Conservation (phyloP, 805 yeast species). For the Myxozyma lipomycoides region DNA sequence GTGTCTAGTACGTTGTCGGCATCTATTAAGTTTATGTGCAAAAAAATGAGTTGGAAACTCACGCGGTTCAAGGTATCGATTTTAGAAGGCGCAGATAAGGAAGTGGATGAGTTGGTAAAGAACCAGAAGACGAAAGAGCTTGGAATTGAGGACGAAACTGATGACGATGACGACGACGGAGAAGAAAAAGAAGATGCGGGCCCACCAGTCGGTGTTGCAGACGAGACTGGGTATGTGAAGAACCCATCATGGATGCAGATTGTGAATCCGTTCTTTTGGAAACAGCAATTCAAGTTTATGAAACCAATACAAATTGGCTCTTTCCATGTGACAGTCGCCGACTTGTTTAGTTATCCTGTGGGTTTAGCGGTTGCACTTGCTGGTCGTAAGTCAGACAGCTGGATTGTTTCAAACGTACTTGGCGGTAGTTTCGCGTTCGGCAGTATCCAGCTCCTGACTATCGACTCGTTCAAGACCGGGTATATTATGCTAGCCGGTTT, state of each 20-base stretch:
- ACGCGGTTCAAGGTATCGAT: slow-evolving; percentile 15
- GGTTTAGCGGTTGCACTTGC: slow-evolving; percentile 24
- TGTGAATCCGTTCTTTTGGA: slow-evolving; percentile 9
- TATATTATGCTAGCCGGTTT: slow-evolving; percentile 46
- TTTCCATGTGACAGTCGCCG: slow-evolving; percentile 20
- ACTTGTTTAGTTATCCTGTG: slow-evolving; percentile 20
- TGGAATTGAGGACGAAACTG: slow-evolving; percentile 9
- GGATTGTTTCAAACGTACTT: slow-evolving; percentile 47
- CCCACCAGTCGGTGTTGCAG: slow-evolving; percentile 6
- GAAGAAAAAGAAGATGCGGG: slow-evolving; percentile 9
- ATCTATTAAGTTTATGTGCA: slow-evolving; percentile 7
- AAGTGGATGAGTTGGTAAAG: slow-evolving; percentile 40
- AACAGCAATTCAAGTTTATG: slow-evolving; percentile 4
- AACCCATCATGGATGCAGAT: slow-evolving; percentile 9
- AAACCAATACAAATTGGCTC: background rate
- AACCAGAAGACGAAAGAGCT: slow-evolving; percentile 38
- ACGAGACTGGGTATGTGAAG: slow-evolving; percentile 8
- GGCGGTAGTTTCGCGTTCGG: slow-evolving; percentile 45
- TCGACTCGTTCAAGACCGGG: slow-evolving; percentile 48
- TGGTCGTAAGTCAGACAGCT: slow-evolving; percentile 38
- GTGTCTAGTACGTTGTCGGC: slow-evolving; percentile 35
- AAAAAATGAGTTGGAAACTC: slow-evolving; percentile 6
- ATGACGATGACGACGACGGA: slow-evolving; percentile 4
- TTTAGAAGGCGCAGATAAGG: slow-evolving; percentile 17
- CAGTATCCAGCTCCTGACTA: slow-evolving; percentile 41